phyloP scores from a whole-genome alignment of 1,284 basidiomycete genomes.

The Takashimella koratensis region DNA sequence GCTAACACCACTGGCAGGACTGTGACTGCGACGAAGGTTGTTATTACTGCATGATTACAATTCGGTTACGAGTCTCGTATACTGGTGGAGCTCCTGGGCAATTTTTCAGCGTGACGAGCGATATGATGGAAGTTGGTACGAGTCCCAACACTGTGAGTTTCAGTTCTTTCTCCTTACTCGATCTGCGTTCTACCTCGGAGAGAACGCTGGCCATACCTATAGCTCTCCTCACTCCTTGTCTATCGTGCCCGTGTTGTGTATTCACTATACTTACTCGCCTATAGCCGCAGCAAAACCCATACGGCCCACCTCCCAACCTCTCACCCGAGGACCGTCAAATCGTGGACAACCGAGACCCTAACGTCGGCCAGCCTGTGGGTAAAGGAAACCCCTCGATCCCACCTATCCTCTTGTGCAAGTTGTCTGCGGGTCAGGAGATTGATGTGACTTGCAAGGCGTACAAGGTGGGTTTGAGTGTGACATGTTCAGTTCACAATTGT shows the following conservation, averaged over 20 bases:
- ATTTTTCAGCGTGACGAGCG: constrained; percentile 44
- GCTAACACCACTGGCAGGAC: constrained; percentile 29
- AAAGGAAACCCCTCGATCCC: constrained; percentile 65
- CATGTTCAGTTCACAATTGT: too few species aligned
- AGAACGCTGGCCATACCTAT: too few species aligned
- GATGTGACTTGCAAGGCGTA: constrained; percentile 84
- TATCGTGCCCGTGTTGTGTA: too few species aligned
- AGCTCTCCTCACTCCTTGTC: too few species aligned
- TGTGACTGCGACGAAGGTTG: constrained; percentile 51
- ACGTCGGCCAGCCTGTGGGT: constrained; percentile 82
- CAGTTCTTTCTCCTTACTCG: background rate
- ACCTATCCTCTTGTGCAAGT: constrained; percentile 84
- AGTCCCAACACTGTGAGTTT: constrained; percentile 26
- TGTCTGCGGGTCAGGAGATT: constrained; percentile 90
- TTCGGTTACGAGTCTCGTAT: constrained; percentile 43
- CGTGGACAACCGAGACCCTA: constrained; percentile 60
- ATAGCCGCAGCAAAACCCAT: constrained; percentile 27
- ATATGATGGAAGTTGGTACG: constrained; percentile 44
- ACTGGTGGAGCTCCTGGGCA: constrained; percentile 21
- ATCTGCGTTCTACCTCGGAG: too few species aligned
- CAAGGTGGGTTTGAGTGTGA: constrained; percentile 68
- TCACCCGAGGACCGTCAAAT: constrained; percentile 39
- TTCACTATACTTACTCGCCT: background rate
- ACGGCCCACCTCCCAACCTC: constrained; percentile 36
- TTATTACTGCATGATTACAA: constrained; percentile 48